Percentiles rank a stretch among this genome's conserved stretches.
phyloP scores from a whole-genome alignment of 192 early-diverging fungal genomes.

The Physocladia obscura region DNA sequence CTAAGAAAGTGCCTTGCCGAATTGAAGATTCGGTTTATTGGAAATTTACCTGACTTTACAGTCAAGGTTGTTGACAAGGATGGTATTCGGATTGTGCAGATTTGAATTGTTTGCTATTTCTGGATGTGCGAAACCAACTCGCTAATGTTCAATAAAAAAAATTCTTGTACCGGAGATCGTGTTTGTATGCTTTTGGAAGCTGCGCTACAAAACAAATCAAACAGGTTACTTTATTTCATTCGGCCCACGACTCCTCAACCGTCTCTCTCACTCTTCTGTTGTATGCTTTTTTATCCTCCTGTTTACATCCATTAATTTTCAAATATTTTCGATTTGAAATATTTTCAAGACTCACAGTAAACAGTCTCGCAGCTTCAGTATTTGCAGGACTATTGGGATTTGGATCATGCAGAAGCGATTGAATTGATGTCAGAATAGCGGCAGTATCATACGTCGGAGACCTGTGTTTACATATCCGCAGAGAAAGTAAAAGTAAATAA shows the following conservation, averaged over 20 bases:
- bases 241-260: constrained; percentile 82
- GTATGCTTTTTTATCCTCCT: constrained; percentile 94
- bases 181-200: not conserved
- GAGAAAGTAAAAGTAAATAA: not conserved
- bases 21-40: constrained; percentile 79
- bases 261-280: constrained; percentile 84
- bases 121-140: no score
- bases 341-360: constrained; percentile 33
- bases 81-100: constrained; percentile 61
- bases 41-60: constrained; percentile 78
- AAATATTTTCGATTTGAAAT: not conserved
- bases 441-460: constrained; percentile 94
- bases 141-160: not conserved
- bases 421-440: constrained; percentile 91
- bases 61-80: constrained; percentile 86
- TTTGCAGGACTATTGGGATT: constrained; percentile 97
- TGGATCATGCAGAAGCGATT: constrained; percentile 93
- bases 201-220: no score
- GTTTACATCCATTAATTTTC: not conserved
- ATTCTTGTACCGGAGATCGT: not conserved
- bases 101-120: constrained; percentile 12
- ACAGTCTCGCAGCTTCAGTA: constrained; percentile 91
- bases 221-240: no score
- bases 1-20: constrained; percentile 82
- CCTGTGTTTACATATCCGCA: constrained; percentile 5